Evolutionary conservation across 148 eudicot species (phyloP).

Genomic region (Chenopodium berlandieri): DNA sequence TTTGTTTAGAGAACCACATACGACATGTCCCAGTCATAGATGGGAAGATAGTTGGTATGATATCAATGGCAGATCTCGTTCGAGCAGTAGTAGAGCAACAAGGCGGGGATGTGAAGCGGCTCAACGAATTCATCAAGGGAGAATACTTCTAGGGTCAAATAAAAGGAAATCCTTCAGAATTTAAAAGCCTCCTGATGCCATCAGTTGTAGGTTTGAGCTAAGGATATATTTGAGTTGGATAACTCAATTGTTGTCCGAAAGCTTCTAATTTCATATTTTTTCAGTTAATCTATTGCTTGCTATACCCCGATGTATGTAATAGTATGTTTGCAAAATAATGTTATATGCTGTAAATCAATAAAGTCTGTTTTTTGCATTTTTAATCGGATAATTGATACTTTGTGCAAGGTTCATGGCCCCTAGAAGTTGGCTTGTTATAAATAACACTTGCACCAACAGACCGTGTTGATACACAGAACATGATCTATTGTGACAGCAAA

Average conservation of each 20-base stretch:
- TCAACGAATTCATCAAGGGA: conserved; percentile 79
- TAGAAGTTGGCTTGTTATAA: neutral
- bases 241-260: neutral
- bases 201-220: neutral
- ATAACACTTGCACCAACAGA: neutral
- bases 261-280: neutral
- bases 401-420: neutral
- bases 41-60: conserved; percentile 80
- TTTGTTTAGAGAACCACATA: conserved; percentile 62
- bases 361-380: neutral
- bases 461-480: conserved; percentile 11
- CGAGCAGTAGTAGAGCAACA: conserved; percentile 86
- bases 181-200: neutral
- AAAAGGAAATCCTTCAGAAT: neutral
- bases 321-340: neutral
- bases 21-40: conserved; percentile 86
- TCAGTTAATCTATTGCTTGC: neutral
- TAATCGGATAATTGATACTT: neutral
- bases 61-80: conserved; percentile 72
- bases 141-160: conserved; percentile 51
- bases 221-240: neutral
- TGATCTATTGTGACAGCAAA: conserved; percentile 3
- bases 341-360: too few species aligned
- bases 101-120: conserved; percentile 60
- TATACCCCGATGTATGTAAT: neutral